Conservation (phyloP, 2,329 filamentous ascomycete species). For the Nigrograna mackinnonii region DNA sequence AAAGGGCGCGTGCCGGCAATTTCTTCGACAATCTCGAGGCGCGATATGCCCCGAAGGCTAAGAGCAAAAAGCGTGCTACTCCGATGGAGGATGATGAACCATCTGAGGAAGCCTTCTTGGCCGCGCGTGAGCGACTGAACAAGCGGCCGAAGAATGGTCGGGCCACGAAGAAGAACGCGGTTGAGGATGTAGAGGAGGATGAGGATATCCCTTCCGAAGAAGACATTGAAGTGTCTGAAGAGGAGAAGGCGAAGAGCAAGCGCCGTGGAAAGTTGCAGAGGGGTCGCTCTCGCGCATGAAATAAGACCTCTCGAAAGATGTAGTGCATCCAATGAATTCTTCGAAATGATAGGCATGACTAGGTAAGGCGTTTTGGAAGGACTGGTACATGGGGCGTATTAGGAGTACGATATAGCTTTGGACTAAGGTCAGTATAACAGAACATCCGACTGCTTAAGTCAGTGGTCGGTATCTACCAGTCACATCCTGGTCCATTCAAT, state of each 20-base stretch:
- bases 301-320: no score
- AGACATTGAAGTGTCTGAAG: constrained; percentile 18
- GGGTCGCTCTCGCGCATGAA: constrained; percentile 18
- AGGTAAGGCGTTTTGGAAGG: no score
- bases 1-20: constrained; percentile 35
- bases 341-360: no score
- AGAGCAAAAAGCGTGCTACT: constrained; percentile 49
- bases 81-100: constrained; percentile 60
- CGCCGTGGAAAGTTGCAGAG: constrained; percentile 15
- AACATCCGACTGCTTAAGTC: no score
- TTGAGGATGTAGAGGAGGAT: constrained; percentile 3
- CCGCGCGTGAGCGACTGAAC: constrained; percentile 29
- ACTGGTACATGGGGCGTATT: no score
- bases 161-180: not conserved
- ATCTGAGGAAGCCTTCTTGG: constrained; percentile 64
- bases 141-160: constrained; percentile 20
- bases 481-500: no score
- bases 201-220: constrained; percentile 22
- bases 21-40: constrained; percentile 40
- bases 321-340: constrained; percentile 7
- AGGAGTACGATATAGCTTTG: no score
- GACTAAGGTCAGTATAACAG: no score
- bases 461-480: no score
- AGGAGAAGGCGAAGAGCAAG: constrained; percentile 22
- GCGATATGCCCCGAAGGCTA: constrained; percentile 39